phyloP scores from a whole-genome alignment of 306 rosid species.

The Cicer arietinum region DNA sequence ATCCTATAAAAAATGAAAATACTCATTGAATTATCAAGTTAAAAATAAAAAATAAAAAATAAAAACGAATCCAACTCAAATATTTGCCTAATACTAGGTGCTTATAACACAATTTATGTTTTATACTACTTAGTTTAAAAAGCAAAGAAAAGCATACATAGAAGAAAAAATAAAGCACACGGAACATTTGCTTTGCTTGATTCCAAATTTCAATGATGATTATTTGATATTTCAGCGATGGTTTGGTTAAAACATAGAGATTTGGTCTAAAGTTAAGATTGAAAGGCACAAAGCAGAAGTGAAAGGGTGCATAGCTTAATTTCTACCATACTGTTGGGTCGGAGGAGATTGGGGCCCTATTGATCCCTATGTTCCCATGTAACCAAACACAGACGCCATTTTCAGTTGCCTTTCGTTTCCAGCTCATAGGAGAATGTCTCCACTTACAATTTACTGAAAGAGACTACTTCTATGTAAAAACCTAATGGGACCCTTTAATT shows the following conservation, averaged over 20 bases:
- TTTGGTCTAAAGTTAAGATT: conserved; percentile 50
- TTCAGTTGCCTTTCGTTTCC: conserved; percentile 31
- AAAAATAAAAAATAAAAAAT: no score
- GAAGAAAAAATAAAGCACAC: conserved; percentile 17
- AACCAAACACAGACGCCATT: conserved; percentile 49
- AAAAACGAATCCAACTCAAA: background rate
- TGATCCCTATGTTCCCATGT: conserved; percentile 47
- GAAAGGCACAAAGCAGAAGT: conserved; percentile 44
- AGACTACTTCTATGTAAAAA: conserved; percentile 12
- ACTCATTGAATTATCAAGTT: no score
- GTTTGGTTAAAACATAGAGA: conserved; percentile 34
- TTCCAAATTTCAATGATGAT: conserved; percentile 1
- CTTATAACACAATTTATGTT: background rate
- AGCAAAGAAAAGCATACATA: background rate
- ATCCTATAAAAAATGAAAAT: no score
- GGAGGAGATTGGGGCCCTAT: conserved; percentile 37
- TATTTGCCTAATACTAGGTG: background rate
- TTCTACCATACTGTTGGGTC: conserved; percentile 41
- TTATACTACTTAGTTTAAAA: background rate
- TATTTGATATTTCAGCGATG: conserved; percentile 30
- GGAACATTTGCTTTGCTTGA: conserved; percentile 9
- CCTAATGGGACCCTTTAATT: conserved; percentile 16
- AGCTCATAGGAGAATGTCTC: conserved; percentile 10
- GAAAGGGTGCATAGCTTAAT: conserved; percentile 16
- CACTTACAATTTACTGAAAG: conserved; percentile 2